phyloP scores from a whole-genome alignment of 768 basidiomycete genomes.

The Rhodotorula babjevae region DNA sequence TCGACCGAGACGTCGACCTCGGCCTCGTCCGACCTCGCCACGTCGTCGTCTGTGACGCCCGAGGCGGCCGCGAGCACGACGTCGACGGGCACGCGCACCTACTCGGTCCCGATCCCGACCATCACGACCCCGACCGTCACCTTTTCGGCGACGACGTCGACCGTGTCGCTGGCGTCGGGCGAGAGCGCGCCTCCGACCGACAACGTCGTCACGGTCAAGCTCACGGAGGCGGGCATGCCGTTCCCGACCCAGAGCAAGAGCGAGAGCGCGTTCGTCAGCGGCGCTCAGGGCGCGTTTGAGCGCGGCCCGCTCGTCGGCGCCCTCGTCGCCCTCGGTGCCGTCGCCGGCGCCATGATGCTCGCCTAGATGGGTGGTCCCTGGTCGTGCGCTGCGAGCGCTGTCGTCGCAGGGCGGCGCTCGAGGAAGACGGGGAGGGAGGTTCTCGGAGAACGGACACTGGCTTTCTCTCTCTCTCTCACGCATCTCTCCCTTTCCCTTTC shows the following conservation, averaged over 20 bases:
- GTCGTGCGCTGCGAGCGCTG: too few species aligned
- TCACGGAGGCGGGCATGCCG: not conserved
- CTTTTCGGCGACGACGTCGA: not conserved
- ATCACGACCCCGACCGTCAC: not conserved
- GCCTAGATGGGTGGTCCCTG: too few species aligned
- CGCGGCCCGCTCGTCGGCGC: not conserved
- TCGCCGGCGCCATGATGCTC: slow-evolving; percentile 15
- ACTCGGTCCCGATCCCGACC: not conserved
- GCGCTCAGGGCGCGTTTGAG: not conserved
- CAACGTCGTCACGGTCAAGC: not conserved
- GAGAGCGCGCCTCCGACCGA: not conserved
- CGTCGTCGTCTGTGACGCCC: not conserved
- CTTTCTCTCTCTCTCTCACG: not conserved
- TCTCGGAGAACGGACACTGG: not conserved
- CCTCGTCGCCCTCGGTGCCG: not conserved
- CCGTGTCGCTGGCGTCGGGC: not conserved
- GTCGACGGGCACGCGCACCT: not conserved
- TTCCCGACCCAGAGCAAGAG: slow-evolving; percentile 31
- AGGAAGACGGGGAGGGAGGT: too few species aligned
- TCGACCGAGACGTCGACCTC: not conserved
- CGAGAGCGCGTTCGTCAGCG: slow-evolving; percentile 15
- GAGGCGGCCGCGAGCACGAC: not conserved
- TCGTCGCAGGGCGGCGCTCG: not conserved
- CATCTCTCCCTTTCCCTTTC: not conserved
- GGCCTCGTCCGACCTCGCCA: not conserved